Base-by-base conservation (phyloP, 352 stramenopile species). In the Globisporangium rhizosaccharum region DNA sequence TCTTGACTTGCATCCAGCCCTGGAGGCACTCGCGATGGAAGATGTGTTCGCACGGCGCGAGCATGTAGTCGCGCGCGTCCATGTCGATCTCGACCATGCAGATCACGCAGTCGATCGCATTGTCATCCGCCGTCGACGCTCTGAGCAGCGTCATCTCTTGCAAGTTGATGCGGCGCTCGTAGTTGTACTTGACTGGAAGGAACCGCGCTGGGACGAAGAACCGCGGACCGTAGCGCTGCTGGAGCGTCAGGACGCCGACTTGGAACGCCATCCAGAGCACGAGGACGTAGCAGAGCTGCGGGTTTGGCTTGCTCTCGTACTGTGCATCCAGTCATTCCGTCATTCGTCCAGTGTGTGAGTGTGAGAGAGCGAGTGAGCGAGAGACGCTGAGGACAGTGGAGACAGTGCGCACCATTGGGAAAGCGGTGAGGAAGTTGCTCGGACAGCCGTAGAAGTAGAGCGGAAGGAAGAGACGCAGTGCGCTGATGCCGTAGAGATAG, bases 1-100 rank as follows among this genome's bases (percentile, higher is more conserved):
- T 98, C 75, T 98, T 98, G 51, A 98, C 88, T 51, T 98, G 87
- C 95, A 98, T 98, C 95, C 95, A 98, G 67, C 96, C 89, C 64
- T 96, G 75, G 53, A 98, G 84, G 67, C 95, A 98, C 59, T 93
- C 79, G 59, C 84, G 81, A 70, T 98, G 95, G 74, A 98, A 98
- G 59, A 98, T 90, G 71, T 98, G 95, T 60, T 98, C 89, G 63
- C 95, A 98, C n/a, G 95, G 95, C 30, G 93, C 91, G 41, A 98
- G 90, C 93, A 98, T 98, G 72, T 98, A 98, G 67, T 97, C 86
- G 41, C 76, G 79, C 33, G 68, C 86, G 65, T 82, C 70, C 49
- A 84, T 78, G 53, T 88, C 82, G 20, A 96, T 68, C 61, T 90
- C 78, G 26, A 93, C 79, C 81, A 94, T 92, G 66, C 85, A 94